Evolutionary conservation across 352 stramenopile genomes (phyloP), one percentile per base, ranked within the genome.

Genomic region (Pythium plurisporium): DNA sequence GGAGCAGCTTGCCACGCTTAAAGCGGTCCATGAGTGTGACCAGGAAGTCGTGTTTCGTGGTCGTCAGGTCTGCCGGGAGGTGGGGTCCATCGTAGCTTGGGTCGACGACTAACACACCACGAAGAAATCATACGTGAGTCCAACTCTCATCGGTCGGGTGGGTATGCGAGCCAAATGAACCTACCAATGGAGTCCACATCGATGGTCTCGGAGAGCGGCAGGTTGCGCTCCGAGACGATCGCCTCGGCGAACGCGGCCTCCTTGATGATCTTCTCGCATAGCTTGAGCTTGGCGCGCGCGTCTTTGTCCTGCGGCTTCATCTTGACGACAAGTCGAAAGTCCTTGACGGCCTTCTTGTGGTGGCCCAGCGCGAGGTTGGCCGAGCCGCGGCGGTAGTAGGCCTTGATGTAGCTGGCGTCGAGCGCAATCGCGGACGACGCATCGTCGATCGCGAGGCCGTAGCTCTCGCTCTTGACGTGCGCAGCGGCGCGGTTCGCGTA

Each of bases 401-500:
- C 89, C 84, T 99, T 99, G 43, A 98, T 74, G 69, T 99, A 99
- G 17, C 63, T 86, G 1, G 92, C 69, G 53, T 99, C 96, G 5
- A 98, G 55, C 19, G 87, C 73, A 46, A 99, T 94, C 1, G 97
- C 96, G 5, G 80, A 69, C n/a, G 94, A 96, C 11, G 96, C 95
- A 64, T 99, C 97, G 25, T 90, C 72, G 47, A 99, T 98, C 9
- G 97, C 97, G 6, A 98, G 73, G 2, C 96, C 97, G 72, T 99
- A 99, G 75, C 94, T 98, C 77, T 99, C 97, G 55, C 96, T 95
- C 69, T 98, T 98, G 61, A 99, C 94, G 71, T 98, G 97, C 20
- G 96, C 95, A 49, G 98, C 91, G 6, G 97, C 96, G 22, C 95
- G 83, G 73, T 98, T 98, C 41, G 89, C 79, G 59, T 96, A 98